These are phyloP conservation scores for Boletus speciosus DNA, from an alignment of 768 basidiomycete genomes.

Conservation along the genomic window DNA sequence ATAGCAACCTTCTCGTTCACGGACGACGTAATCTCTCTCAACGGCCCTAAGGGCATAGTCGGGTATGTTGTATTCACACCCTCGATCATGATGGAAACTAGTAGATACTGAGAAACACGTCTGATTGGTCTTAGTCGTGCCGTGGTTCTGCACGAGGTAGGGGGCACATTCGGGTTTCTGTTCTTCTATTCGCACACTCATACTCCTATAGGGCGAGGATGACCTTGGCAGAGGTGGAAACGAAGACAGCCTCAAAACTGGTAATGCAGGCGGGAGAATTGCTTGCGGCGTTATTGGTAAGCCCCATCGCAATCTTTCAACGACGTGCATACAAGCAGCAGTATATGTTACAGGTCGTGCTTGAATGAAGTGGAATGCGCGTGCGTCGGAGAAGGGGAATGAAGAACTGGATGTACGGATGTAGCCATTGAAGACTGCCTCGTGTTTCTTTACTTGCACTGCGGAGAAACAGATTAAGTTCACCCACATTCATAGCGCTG, in stretches of 20 bases:
- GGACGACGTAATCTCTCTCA: conserved; percentile 61
- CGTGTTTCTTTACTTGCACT: conserved; percentile 12
- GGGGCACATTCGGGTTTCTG: conserved; percentile 5
- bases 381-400: neutral
- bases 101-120: conserved; percentile 1
- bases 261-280: conserved; percentile 72
- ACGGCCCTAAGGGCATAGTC: conserved; percentile 63
- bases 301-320: conserved; percentile 8
- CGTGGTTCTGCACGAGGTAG: conserved; percentile 71
- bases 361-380: conserved; percentile 6
- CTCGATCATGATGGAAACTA: neutral
- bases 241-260: conserved; percentile 70
- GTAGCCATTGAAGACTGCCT: conserved; percentile 4
- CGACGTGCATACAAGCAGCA: neutral
- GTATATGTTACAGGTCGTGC: conserved; percentile 14
- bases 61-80: conserved; percentile 45
- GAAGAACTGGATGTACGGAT: conserved; percentile 1
- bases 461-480: conserved; percentile 6
- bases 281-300: conserved; percentile 81
- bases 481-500: neutral
- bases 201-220: conserved; percentile 55
- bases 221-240: conserved; percentile 72
- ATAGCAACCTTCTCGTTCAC: conserved; percentile 54
- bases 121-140: conserved; percentile 45
- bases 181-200: conserved; percentile 8